Evolutionary conservation across 768 basidiomycete genomes (phyloP), one percentile per base, ranked within the genome.

Genomic region (Tulasnella calospora): DNA sequence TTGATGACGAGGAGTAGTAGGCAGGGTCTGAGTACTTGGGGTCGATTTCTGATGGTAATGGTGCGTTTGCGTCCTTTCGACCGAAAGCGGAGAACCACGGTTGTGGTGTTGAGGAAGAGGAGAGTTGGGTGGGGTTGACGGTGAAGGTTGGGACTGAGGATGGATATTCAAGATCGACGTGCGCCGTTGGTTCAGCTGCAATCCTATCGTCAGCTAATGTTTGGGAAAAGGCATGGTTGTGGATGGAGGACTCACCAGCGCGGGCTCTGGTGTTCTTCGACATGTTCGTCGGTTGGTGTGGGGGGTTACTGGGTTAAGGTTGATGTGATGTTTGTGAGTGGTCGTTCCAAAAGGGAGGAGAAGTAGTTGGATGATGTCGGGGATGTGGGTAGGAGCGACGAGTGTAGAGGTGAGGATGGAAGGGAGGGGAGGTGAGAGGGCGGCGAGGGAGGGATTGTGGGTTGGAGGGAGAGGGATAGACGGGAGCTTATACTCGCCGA

Each of bases 21-120:
- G 71, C 70, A 19, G 77, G 77, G 47, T 78, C 77, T 33, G 77
- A 78, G 71, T 78, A 78, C 69, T 78, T 78, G 23, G 77, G 77
- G 71, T 78, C 77, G 41, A 73, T 73, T n/a, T 40, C 77, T 27
- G 41, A 44, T 41, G 77, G 77, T 71, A 78, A 73, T 30, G 77
- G 77, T 19, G 77, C 77, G 40, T 72, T 71, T 71, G 61, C 69
- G 33, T 78, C 77, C 44, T 78, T 71, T 0, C 77, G 69, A 36
- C 77, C 77, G 69, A 78, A 78, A 27, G 77, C 77, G 61, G 69
- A 71, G 77, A 78, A 78, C 77, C 77, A 78, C 21, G 77, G 77
- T 15, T 47, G 69, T 33, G 77, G 77, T 21, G 67, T 46, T 44
- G 33, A 30, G 40, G 77, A 70, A 23, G 69, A 35, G 69, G 77